Evolutionary conservation across 2,329 filamentous ascomycete genomes (phyloP).

Genomic region (Fusarium sp.): DNA sequence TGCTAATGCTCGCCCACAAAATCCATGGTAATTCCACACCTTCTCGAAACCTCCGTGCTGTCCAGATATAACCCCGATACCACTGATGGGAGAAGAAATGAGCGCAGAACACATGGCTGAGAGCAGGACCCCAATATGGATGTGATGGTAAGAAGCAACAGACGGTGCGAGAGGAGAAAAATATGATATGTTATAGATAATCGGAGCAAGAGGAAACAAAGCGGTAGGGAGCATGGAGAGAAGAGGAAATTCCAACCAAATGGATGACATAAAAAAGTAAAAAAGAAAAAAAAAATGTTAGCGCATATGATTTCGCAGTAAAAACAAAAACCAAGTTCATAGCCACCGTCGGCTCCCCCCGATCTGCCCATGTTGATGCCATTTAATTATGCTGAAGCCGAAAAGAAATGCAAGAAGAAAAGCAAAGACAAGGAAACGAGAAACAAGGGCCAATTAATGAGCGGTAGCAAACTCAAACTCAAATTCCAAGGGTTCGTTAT

Average conservation of each 20-base stretch:
- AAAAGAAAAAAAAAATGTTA: conserved; percentile 16
- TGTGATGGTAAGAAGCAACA: conserved; percentile 5
- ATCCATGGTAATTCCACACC: neutral
- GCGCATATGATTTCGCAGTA: conserved; percentile 42
- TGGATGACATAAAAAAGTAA: neutral
- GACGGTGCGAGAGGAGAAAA: conserved; percentile 1
- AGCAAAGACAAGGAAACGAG: conserved; percentile 22
- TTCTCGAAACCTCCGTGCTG: conserved; percentile 1
- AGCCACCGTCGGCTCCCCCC: conserved; percentile 37
- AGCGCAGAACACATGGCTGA: conserved; percentile 7
- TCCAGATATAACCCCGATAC: conserved; percentile 9
- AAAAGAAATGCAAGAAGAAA: neutral
- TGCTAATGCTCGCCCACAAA: conserved; percentile 2
- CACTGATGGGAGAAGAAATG: conserved; percentile 12
- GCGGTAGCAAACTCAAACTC: neutral
- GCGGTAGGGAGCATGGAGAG: neutral
- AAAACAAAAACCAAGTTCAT: conserved; percentile 19
- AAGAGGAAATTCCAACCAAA: neutral
- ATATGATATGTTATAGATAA: conserved; percentile 22
- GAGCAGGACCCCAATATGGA: neutral
- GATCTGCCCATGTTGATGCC: conserved; percentile 17
- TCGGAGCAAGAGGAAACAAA: neutral
- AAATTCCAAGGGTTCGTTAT: neutral
- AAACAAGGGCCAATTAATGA: conserved; percentile 9
- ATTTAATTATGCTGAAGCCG: neutral